Percentiles rank a stretch among this genome's conserved stretches.
These are phyloP conservation scores for Carex littledalei DNA, from an alignment of 176 grass and related monocot species.

Conservation along the genomic window DNA sequence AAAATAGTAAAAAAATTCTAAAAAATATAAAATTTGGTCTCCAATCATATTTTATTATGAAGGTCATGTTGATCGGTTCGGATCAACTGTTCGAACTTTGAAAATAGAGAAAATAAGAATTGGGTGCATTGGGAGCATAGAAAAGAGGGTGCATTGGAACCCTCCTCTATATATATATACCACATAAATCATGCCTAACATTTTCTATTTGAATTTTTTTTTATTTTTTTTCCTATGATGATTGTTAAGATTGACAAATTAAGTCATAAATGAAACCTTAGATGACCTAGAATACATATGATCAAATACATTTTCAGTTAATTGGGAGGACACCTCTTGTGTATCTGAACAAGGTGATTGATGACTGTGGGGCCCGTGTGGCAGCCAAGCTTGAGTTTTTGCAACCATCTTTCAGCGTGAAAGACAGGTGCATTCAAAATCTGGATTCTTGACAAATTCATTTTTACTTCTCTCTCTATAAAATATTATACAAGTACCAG, in stretches of 20 bases:
- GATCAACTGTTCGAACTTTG: too few relatives aligned
- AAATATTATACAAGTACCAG: neutral
- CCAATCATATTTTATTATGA: too few relatives aligned
- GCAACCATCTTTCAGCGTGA: conserved; percentile 89
- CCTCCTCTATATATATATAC: too few relatives aligned
- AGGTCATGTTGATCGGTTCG: too few relatives aligned
- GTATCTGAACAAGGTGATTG: conserved; percentile 86
- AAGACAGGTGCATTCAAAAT: conserved; percentile 50
- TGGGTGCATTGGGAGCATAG: too few relatives aligned
- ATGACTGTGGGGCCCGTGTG: conserved; percentile 68
- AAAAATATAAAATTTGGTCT: too few relatives aligned
- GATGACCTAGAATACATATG: neutral
- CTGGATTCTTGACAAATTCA: neutral
- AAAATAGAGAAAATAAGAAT: too few relatives aligned
- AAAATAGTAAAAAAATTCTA: too few relatives aligned
- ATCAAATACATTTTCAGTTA: conserved; percentile 32
- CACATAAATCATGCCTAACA: neutral
- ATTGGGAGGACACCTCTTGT: conserved; percentile 84
- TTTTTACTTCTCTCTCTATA: neutral
- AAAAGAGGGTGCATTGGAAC: too few relatives aligned
- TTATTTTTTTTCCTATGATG: too few relatives aligned
- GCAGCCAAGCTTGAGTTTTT: conserved; percentile 87
- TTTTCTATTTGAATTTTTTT: neutral
- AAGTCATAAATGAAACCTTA: neutral
- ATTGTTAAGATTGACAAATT: neutral